phyloP scores from a whole-genome alignment of 2,329 filamentous ascomycete genomes.

The Hypoxylon sp. region DNA sequence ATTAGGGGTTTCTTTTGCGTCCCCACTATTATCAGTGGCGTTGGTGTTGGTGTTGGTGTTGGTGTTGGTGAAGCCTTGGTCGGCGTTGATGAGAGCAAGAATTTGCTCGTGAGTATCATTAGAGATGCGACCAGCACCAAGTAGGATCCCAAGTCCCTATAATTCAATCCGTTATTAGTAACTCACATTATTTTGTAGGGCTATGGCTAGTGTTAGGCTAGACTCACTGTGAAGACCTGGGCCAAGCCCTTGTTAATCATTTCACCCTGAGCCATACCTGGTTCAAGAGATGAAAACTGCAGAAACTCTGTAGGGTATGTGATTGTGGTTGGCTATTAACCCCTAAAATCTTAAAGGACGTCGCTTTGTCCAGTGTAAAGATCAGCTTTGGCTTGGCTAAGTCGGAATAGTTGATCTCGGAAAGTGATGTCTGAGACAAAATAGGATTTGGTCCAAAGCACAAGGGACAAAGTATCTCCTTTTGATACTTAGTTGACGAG shows the following conservation, averaged over 20 bases:
- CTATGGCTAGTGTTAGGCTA: not conserved
- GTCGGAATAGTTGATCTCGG: no score
- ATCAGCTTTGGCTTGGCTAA: no score
- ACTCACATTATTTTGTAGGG: not conserved
- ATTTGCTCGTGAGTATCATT: slow-evolving; percentile 41
- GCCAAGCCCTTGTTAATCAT: slow-evolving; percentile 34
- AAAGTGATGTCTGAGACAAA: no score
- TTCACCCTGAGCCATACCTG: slow-evolving; percentile 17
- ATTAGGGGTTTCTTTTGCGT: not conserved
- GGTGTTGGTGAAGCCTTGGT: slow-evolving; percentile 1
- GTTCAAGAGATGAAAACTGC: not conserved
- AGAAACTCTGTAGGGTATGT: not conserved
- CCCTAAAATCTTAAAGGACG: no score
- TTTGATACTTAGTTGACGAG: not conserved
- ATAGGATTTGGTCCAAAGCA: no score
- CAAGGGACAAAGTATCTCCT: not conserved
- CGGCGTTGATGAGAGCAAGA: slow-evolving; percentile 33
- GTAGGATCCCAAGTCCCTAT: slow-evolving; percentile 49
- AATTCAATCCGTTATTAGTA: slow-evolving; percentile 1
- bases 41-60: no score
- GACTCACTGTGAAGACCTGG: slow-evolving; percentile 39
- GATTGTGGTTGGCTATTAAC: not conserved
- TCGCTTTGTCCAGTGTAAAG: no score
- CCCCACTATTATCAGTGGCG: not conserved
- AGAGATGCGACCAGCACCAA: slow-evolving; percentile 44